phyloP scores from a whole-genome alignment of 176 grass and related monocot species.

The Eleusine indica region DNA sequence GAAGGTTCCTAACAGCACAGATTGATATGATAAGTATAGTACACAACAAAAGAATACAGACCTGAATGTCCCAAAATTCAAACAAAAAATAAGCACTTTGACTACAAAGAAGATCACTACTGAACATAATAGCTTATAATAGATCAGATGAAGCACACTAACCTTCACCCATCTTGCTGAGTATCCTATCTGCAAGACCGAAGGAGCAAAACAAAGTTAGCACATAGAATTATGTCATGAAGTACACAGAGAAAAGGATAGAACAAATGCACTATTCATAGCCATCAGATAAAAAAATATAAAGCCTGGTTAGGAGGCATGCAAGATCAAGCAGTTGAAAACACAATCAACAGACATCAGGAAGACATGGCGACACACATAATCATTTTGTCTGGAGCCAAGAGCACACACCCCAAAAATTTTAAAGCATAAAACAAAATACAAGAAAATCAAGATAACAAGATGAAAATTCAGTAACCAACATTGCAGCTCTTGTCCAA shows the following conservation, averaged over 20 bases:
- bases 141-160: constrained; percentile 35
- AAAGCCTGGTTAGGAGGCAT: constrained; percentile 10
- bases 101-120: constrained; percentile 20
- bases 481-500: constrained; percentile 12
- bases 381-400: neutral
- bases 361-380: constrained; percentile 6
- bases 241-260: neutral
- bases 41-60: constrained; percentile 3
- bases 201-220: constrained; percentile 31
- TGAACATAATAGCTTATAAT: neutral
- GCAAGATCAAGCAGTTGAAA: neutral
- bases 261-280: neutral
- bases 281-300: constrained; percentile 13
- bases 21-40: constrained; percentile 7
- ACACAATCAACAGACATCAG: constrained; percentile 9
- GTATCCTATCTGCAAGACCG: constrained; percentile 85
- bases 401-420: neutral
- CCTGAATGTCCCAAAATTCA: constrained; percentile 2
- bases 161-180: constrained; percentile 99
- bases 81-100: neutral
- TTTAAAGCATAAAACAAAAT: neutral
- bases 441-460: neutral
- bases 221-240: neutral
- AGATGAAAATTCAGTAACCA: neutral
- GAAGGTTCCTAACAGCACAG: constrained; percentile 77